Conservation (phyloP, 2,329 filamentous ascomycete genomes). For the Dactylellina drechsleri region DNA sequence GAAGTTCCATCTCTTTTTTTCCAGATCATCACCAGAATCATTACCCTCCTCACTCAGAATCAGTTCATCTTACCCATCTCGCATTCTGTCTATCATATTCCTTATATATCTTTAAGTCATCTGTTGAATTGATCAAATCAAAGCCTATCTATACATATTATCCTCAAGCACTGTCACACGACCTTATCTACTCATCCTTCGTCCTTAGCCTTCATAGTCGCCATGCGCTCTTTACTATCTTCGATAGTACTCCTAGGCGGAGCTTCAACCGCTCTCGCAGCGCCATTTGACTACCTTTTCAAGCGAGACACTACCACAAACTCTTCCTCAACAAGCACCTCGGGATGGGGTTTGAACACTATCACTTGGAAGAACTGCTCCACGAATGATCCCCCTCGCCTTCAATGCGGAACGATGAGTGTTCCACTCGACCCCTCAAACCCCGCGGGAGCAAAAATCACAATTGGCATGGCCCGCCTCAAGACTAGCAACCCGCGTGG, state of each 20-base stretch:
- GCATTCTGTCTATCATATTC: not conserved
- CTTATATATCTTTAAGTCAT: not conserved
- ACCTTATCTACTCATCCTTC: not conserved
- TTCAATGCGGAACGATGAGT: conserved; percentile 17
- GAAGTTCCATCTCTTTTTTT: not conserved
- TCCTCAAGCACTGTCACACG: not conserved
- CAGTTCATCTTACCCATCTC: not conserved
- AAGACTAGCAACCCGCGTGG: not conserved
- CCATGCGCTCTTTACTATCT: conserved; percentile 16
- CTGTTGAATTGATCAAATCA: not conserved
- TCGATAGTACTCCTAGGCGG: conserved; percentile 6
- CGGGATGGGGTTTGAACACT: not conserved
- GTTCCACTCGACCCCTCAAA: conserved; percentile 8
- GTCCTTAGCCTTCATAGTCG: not conserved
- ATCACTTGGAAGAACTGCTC: conserved; percentile 16
- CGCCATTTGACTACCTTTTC: not conserved
- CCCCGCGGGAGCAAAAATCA: conserved; percentile 7
- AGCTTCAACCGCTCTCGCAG: conserved; percentile 1
- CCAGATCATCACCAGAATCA: conserved; percentile 1
- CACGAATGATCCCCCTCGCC: not conserved
- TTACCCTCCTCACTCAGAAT: not conserved
- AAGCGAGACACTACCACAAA: not conserved
- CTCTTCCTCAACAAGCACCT: too few relatives aligned
- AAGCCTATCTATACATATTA: not conserved
- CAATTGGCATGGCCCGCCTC: conserved; percentile 7